Base-by-base conservation (phyloP, 2,329 filamentous ascomycete species). In the Fusarium pseudocircinatum region DNA sequence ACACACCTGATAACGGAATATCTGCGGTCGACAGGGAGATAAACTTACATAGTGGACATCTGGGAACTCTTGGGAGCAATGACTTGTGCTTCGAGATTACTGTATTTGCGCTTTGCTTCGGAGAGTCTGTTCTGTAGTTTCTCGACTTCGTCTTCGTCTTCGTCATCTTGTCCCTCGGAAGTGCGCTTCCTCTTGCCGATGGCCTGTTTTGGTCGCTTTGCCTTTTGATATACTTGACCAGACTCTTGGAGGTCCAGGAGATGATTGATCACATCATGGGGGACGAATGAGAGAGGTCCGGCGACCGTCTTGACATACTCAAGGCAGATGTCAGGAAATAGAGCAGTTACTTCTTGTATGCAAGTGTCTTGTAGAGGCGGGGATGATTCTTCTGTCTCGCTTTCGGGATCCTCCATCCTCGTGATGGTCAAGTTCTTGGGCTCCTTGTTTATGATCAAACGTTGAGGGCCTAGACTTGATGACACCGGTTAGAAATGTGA, bases 251-350 rank as follows among this genome's bases (percentile, higher is more conserved):
- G 74, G 56, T 85, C 83, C 18, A 87, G 70, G 20, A 88, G 81
- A 34, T 75, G 53, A 43, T 78, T 74, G 43, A 87, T 81, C 34
- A 84, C 74, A 2, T 62, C 62, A 8, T 81, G 75, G 6, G 79
- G 22, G 43, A 81, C 58, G 66, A 82, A 81, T 4, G 34, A 43
- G 11, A 82, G 60, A 36, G 79, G 67, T 1, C 60, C 37, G 6
- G 78, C 78, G 9, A 83, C 62, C 9, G 67, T 50, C 11, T 76
- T 63, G 18, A 87, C 77, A 60, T 83, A 84, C 0, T 81, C 67
- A 1, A 76, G 79, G 64, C 84, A 86, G 5, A 88, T 85, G 44
- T 87, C 83, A 1, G 85, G 84, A 64, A 88, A 87, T 14, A 87
- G 53, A 9, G 63, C 50, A 14, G 53, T 47, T 30, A 79, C 70